phyloP scores from a whole-genome alignment of 108 stramenopile species.

The Skeletonema costatum region DNA sequence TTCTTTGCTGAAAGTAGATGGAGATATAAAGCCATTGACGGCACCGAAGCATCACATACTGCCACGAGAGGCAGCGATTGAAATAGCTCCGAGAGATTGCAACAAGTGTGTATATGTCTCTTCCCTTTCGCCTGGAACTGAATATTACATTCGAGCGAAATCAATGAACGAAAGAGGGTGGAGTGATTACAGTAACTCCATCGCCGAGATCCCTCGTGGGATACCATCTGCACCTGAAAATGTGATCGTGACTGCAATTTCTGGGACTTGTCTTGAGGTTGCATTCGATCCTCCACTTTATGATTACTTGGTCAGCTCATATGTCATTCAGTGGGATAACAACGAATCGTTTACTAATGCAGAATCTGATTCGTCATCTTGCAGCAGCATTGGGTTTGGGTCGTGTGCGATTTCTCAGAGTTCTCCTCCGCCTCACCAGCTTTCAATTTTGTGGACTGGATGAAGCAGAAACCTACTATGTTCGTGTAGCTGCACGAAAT shows the following conservation, averaged over 20 bases:
- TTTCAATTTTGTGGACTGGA: conserved; percentile 57
- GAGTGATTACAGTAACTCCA: conserved; percentile 38
- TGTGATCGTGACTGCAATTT: conserved; percentile 27
- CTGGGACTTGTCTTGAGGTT: conserved; percentile 47
- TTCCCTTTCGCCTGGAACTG: conserved; percentile 47
- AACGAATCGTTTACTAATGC: conserved; percentile 45
- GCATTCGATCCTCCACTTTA: conserved; percentile 59
- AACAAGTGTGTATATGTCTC: conserved; percentile 59
- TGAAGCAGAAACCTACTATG: conserved; percentile 54
- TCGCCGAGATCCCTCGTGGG: conserved; percentile 23
- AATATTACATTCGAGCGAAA: conserved; percentile 60
- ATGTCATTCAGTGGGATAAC: conserved; percentile 78
- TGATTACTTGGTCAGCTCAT: conserved; percentile 55
- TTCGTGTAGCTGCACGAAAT: conserved; percentile 71
- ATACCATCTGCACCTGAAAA: conserved; percentile 40
- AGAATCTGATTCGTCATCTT: conserved; percentile 37
- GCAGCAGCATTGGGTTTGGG: conserved; percentile 53
- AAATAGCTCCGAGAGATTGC: conserved; percentile 61
- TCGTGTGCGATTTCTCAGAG: conserved; percentile 46
- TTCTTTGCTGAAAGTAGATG: conserved; percentile 50
- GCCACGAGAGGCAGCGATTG: conserved; percentile 46
- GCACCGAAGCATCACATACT: conserved; percentile 49
- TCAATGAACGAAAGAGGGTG: conserved; percentile 62
- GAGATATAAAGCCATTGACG: conserved; percentile 35
- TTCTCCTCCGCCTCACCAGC: conserved; percentile 50